Conservation (phyloP, 2,329 filamentous ascomycete genomes). For the Fusarium zealandicum region DNA sequence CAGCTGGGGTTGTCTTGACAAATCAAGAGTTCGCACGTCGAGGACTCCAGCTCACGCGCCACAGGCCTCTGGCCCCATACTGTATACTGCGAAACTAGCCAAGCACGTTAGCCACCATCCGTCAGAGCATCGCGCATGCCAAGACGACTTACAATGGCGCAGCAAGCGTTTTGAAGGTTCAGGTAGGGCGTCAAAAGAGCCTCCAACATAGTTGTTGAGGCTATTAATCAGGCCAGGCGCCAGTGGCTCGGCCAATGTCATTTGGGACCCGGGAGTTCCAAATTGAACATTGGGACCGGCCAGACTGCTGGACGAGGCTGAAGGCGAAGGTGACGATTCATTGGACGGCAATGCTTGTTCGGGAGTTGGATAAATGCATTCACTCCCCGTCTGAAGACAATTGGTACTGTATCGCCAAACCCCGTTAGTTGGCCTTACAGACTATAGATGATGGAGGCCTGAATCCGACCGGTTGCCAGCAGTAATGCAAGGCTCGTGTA, state of each 20-base stretch:
- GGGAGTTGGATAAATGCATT: conserved; percentile 49
- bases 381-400: conserved; percentile 54
- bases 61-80: conserved; percentile 52
- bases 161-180: conserved; percentile 43
- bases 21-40: conserved; percentile 36
- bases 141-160: conserved; percentile 39
- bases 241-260: conserved; percentile 26
- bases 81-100: conserved; percentile 51
- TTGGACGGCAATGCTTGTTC: conserved; percentile 38
- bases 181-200: conserved; percentile 43
- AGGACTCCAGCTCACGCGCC: conserved; percentile 45
- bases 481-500: conserved; percentile 37
- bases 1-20: conserved; percentile 11
- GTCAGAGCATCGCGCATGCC: not conserved
- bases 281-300: conserved; percentile 4
- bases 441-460: conserved; percentile 12
- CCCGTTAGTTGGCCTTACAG: conserved; percentile 31
- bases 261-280: conserved; percentile 18
- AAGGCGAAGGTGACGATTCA: conserved; percentile 34
- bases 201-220: conserved; percentile 43
- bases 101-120: conserved; percentile 19
- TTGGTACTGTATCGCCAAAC: conserved; percentile 49
- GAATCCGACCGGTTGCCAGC: conserved; percentile 12
- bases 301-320: conserved; percentile 21
- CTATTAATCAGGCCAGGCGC: conserved; percentile 31